These are phyloP conservation scores for Geotrichum reessii DNA, from an alignment of 1,139 yeast species.

Conservation along the genomic window DNA sequence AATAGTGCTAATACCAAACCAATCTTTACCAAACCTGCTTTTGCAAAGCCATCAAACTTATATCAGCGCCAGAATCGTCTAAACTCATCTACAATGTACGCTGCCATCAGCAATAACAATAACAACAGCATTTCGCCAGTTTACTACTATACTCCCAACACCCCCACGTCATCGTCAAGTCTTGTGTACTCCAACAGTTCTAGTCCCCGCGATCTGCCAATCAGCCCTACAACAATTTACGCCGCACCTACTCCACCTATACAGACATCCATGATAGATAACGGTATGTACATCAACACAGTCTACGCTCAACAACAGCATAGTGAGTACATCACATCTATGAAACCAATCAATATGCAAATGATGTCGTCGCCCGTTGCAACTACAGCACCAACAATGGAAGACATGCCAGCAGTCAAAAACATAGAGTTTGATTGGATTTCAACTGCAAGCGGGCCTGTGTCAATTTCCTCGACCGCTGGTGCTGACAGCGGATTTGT, in stretches of 20 bases:
- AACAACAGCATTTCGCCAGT: slow-evolving; percentile 1
- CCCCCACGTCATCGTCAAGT: slow-evolving; percentile 2
- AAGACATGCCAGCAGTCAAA: too few relatives aligned
- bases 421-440: background rate
- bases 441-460: background rate
- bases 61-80: background rate
- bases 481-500: background rate
- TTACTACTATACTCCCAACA: slow-evolving; percentile 1
- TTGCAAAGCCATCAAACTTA: background rate
- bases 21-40: background rate
- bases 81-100: background rate
- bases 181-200: background rate
- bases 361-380: slow-evolving; percentile 4
- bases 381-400: background rate
- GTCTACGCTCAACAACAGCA: background rate
- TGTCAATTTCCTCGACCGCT: background rate
- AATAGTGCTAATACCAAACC: background rate
- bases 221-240: background rate
- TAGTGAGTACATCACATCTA: background rate
- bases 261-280: background rate
- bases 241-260: background rate
- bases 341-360: background rate
- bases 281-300: background rate
- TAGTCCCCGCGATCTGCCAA: background rate
- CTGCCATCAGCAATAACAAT: background rate